phyloP scores from a whole-genome alignment of 1,284 basidiomycete genomes.

The Ceratobasidium sp. region DNA sequence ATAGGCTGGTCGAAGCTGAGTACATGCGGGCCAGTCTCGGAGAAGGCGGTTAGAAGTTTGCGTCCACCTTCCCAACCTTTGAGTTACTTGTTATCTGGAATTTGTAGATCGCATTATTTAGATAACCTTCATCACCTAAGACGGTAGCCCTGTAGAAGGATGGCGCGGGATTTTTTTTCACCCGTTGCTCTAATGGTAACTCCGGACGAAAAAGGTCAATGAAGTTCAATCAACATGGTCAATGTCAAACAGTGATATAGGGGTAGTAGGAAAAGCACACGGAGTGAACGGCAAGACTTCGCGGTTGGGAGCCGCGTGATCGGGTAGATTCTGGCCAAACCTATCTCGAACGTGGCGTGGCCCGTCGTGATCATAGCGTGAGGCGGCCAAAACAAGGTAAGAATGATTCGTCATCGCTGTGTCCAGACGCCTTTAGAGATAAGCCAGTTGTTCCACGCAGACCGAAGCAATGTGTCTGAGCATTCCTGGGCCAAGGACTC shows the following conservation, averaged over 20 bases:
- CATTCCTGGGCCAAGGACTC: slow-evolving; percentile 38
- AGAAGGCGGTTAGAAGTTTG: slow-evolving; percentile 5
- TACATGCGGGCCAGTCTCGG: slow-evolving; percentile 14
- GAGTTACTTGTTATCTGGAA: neutral
- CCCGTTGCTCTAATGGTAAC: too few species aligned
- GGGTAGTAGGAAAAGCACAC: neutral
- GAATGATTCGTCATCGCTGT: neutral
- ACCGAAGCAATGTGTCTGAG: slow-evolving; percentile 31
- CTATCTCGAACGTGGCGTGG: neutral
- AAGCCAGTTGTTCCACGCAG: slow-evolving; percentile 37
- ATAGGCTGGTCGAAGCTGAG: slow-evolving; percentile 15
- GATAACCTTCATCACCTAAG: neutral
- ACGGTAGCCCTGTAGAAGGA: too few species aligned
- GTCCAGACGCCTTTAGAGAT: slow-evolving; percentile 35
- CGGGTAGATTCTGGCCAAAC: neutral
- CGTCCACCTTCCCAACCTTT: slow-evolving; percentile 2
- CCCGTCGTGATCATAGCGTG: neutral
- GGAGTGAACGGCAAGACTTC: slow-evolving; percentile 1
- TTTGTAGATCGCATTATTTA: neutral
- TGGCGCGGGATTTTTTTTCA: too few species aligned
- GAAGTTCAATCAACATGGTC: too few species aligned
- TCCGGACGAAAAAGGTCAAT: too few species aligned
- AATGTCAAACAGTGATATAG: too few species aligned
- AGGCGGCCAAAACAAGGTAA: neutral
- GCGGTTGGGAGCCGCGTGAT: slow-evolving; percentile 16